A percentile compares a stretch with the other conserved stretches of the same genome.
Evolutionary conservation across 805 yeast species (phyloP).

Genomic region (Saccharomyces eubayanus): DNA sequence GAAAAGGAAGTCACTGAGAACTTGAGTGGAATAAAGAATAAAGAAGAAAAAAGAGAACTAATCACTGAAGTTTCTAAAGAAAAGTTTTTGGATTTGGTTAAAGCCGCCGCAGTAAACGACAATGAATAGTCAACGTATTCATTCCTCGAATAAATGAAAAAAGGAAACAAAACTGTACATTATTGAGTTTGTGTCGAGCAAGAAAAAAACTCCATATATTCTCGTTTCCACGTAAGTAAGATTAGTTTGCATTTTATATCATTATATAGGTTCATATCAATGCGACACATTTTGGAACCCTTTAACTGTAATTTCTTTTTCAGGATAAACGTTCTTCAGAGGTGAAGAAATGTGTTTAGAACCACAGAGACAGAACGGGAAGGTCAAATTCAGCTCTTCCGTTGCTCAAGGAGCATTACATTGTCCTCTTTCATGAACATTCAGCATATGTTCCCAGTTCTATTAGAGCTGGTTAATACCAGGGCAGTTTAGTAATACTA

Average conservation of each 20-base stretch:
- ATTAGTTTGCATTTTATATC: not conserved
- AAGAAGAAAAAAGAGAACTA: conserved; percentile 44
- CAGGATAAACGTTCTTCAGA: not conserved
- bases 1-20: conserved; percentile 42
- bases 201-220: not conserved
- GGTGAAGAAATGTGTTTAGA: too few species aligned
- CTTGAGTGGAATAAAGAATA: conserved; percentile 34
- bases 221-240: not conserved
- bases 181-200: not conserved
- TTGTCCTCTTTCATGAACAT: too few species aligned
- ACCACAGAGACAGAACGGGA: too few species aligned
- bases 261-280: not conserved
- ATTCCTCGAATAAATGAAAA: not conserved
- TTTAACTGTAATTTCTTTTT: not conserved
- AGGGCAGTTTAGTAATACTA: too few species aligned
- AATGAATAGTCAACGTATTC: not conserved
- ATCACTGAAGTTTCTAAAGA: conserved; percentile 80
- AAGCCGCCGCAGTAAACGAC: conserved; percentile 53
- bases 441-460: too few species aligned
- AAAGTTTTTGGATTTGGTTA: conserved; percentile 79
- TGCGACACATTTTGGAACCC: not conserved
- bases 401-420: too few species aligned
- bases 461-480: too few species aligned
- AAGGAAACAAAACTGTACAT: not conserved
- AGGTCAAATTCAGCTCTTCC: too few species aligned